These are phyloP conservation scores for Candida tropicalis DNA, from an alignment of 1,139 yeast species.

Conservation along the genomic window DNA sequence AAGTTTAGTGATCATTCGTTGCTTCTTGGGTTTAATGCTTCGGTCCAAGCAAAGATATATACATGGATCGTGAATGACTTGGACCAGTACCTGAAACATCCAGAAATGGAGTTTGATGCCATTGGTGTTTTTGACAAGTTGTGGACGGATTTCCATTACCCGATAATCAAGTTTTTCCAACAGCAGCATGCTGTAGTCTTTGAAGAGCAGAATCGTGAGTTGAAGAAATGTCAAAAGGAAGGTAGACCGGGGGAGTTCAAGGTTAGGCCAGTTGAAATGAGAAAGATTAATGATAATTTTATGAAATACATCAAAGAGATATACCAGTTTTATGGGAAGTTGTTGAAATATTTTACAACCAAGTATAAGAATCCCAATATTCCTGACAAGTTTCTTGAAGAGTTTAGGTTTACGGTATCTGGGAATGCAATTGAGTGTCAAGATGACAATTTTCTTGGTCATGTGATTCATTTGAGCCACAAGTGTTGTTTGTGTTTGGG, in stretches of 20 bases:
- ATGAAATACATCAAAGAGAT: slow-evolving; percentile 50
- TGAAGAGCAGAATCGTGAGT: slow-evolving; percentile 19
- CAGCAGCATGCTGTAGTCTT: slow-evolving; percentile 37
- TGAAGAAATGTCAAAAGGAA: slow-evolving; percentile 17
- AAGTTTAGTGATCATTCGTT: slow-evolving; percentile 46
- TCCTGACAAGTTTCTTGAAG: slow-evolving; percentile 29
- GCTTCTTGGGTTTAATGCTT: slow-evolving; percentile 45
- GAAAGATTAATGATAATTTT: slow-evolving; percentile 57
- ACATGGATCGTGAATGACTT: slow-evolving; percentile 41
- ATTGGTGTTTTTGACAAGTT: slow-evolving; percentile 44
- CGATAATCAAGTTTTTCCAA: slow-evolving; percentile 59
- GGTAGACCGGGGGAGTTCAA: slow-evolving; percentile 18
- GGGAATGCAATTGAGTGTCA: slow-evolving; percentile 19
- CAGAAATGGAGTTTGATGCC: slow-evolving; percentile 30
- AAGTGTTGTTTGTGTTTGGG: slow-evolving; percentile 61
- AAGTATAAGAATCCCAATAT: slow-evolving; percentile 36
- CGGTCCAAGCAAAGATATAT: slow-evolving; percentile 45
- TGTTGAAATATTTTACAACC: slow-evolving; percentile 40
- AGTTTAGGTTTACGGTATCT: slow-evolving; percentile 24
- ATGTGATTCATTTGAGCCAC: slow-evolving; percentile 52
- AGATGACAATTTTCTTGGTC: slow-evolving; percentile 34
- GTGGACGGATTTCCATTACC: slow-evolving; percentile 68
- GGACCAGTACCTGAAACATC: slow-evolving; percentile 23
- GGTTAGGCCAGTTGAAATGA: slow-evolving; percentile 52
- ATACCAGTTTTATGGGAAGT: slow-evolving; percentile 46